Evolutionary conservation across 257 asterid species (phyloP).

Genomic region (Asclepias syriaca): DNA sequence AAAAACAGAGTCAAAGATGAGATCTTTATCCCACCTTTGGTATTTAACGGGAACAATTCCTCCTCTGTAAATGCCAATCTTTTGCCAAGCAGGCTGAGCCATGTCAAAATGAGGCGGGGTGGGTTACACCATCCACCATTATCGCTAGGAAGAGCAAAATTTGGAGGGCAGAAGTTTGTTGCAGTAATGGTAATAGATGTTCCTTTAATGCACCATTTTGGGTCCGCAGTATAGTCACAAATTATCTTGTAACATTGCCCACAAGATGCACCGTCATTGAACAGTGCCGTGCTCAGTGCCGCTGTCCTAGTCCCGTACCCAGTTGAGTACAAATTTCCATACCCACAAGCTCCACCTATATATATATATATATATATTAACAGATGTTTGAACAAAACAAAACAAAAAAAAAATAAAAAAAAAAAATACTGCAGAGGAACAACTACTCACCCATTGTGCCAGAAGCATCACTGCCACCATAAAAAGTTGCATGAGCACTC

Average conservation of each 20-base stretch:
- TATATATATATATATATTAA: not conserved
- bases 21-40: slow-evolving; percentile 24
- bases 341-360: slow-evolving; percentile 39
- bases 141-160: slow-evolving; percentile 32
- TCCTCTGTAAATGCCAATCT: slow-evolving; percentile 33
- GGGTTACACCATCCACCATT: slow-evolving; percentile 46
- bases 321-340: slow-evolving; percentile 26
- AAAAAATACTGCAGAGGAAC: not conserved
- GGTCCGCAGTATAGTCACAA: slow-evolving; percentile 25
- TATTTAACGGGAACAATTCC: slow-evolving; percentile 38
- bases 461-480: slow-evolving; percentile 50
- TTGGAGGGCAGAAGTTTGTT: slow-evolving; percentile 42
- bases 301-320: slow-evolving; percentile 41
- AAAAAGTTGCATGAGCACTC: slow-evolving; percentile 43
- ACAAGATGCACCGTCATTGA: slow-evolving; percentile 37
- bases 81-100: slow-evolving; percentile 44
- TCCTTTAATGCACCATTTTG: slow-evolving; percentile 30
- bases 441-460: slow-evolving; percentile 43
- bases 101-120: slow-evolving; percentile 40
- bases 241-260: slow-evolving; percentile 41
- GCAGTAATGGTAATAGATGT: slow-evolving; percentile 34
- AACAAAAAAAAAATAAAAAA: not conserved
- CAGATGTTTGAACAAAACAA: not conserved
- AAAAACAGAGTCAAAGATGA: not conserved
- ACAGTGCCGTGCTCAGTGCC: slow-evolving; percentile 36